Evolutionary conservation across 257 asterid genomes (phyloP), one percentile per base, ranked within the genome.

Genomic region (Solanum megistacrolobum): DNA sequence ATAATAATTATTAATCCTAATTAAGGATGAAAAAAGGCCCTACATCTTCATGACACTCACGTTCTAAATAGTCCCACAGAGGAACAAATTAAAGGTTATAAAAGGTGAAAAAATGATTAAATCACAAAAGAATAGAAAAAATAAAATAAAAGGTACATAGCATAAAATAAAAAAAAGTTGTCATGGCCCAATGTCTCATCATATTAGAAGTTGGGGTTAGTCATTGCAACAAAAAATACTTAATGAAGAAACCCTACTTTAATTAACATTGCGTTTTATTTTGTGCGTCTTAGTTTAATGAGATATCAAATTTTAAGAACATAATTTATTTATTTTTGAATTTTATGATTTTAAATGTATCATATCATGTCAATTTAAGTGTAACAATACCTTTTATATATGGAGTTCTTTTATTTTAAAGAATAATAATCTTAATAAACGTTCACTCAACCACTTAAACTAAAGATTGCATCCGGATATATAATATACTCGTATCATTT

Each of bases 21-120:
- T 32, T 72, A 29, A 43, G 25, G 31, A 35, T 48, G 12, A 85
- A n/a, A 72, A 46, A 39, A 18, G 86, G 62, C 27, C 94, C 94
- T 90, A 89, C 94, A 62, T 82, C 83, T 89, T 93, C 90, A 94
- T 94, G 89, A 91, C 89, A 86, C 41, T 58, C 95, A 93, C 94
- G 93, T 94, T 89, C 92, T 79, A 68, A 88, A 81, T 85, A 65
- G 72, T 65, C 92, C 91, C 88, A 89, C 60, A 39, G 84, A 88
- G 84, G 90, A 88, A 89, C 90, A 31, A 89, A 92, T 11, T 79
- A 89, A 91, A 91, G 89, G 83, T 83, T 84, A 86, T 87, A 89
- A 89, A 73, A 89, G 87, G 68, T 6, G 34, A 52, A 81, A 89
- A 89, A 87, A 92, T 90, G 69, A 83, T 87, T 84, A 71, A 31